These are phyloP conservation scores for Aspergillus conjunctus DNA, from an alignment of 495 filamentous ascomycete genomes.

Conservation along the genomic window DNA sequence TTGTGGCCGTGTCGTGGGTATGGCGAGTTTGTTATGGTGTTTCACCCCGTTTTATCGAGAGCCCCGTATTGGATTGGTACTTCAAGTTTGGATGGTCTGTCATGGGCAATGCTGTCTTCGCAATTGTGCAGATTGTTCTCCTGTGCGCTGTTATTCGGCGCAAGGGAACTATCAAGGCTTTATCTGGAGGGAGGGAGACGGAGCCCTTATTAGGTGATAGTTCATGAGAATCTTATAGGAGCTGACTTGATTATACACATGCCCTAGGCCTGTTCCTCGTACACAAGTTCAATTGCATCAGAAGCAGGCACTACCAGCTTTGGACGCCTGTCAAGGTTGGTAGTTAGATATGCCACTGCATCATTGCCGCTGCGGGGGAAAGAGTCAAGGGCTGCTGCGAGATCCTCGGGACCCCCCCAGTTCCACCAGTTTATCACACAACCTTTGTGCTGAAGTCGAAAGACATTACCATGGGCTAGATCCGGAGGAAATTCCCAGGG, in stretches of 20 bases:
- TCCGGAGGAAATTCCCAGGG: slow-evolving; percentile 4
- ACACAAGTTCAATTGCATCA: background rate
- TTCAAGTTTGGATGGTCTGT: slow-evolving; percentile 3
- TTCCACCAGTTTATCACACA: slow-evolving; percentile 9
- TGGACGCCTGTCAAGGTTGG: background rate
- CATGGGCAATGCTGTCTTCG: slow-evolving; percentile 2
- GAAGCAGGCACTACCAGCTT: slow-evolving; percentile 8
- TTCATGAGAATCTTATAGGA: background rate
- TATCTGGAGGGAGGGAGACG: background rate
- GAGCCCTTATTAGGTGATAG: background rate
- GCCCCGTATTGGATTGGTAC: slow-evolving; percentile 3
- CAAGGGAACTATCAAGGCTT: background rate
- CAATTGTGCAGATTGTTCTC: background rate
- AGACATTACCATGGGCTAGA: slow-evolving; percentile 6
- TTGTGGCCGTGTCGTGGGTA: slow-evolving; percentile 9
- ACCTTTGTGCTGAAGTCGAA: slow-evolving; percentile 3
- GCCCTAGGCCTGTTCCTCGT: background rate
- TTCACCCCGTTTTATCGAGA: background rate
- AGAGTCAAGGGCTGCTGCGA: slow-evolving; percentile 1
- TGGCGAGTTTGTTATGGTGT: slow-evolving; percentile 4
- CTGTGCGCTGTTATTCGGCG: slow-evolving; percentile 1
- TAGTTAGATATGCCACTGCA: slow-evolving; percentile 3
- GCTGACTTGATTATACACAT: slow-evolving; percentile 1
- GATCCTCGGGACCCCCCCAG: slow-evolving; percentile 6
- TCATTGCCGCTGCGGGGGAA: background rate